These are phyloP conservation scores for Ganoderma meredithae DNA, from an alignment of 1,284 basidiomycete species.

Conservation along the genomic window DNA sequence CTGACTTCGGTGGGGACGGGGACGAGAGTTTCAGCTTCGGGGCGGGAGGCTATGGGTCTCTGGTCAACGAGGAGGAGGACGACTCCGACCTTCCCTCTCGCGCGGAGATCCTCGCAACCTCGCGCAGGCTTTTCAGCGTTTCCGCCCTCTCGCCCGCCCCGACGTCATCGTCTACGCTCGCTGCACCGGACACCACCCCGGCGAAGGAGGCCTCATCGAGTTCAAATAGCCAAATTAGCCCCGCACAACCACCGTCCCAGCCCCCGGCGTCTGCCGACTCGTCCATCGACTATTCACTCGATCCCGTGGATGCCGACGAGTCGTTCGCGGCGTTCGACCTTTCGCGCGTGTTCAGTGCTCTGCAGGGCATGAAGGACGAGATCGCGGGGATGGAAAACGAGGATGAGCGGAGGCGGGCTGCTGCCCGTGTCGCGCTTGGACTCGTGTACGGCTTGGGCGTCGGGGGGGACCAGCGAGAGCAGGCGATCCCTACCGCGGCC, in stretches of 20 bases:
- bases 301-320: conserved; percentile 40
- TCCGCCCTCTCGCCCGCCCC: conserved; percentile 28
- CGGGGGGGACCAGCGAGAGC: conserved; percentile 26
- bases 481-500: background rate
- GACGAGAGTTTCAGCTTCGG: conserved; percentile 32
- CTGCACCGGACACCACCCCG: conserved; percentile 6
- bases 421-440: conserved; percentile 76
- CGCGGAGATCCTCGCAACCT: conserved; percentile 60
- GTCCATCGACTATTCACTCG: conserved; percentile 29
- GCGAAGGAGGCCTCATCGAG: background rate
- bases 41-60: conserved; percentile 24
- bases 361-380: conserved; percentile 77
- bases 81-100: conserved; percentile 55
- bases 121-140: conserved; percentile 62
- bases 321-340: conserved; percentile 62
- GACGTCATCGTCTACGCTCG: background rate
- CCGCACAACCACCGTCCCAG: background rate
- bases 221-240: background rate
- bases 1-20: conserved; percentile 49
- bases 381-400: conserved; percentile 72
- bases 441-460: conserved; percentile 72
- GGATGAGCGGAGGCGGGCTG: conserved; percentile 66
- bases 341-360: conserved; percentile 61
- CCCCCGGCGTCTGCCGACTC: conserved; percentile 14
- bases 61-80: conserved; percentile 39